Evolutionary conservation across 495 filamentous ascomycete genomes (phyloP), one percentile per base, ranked within the genome.

Genomic region (Aspergillus baeticus): DNA sequence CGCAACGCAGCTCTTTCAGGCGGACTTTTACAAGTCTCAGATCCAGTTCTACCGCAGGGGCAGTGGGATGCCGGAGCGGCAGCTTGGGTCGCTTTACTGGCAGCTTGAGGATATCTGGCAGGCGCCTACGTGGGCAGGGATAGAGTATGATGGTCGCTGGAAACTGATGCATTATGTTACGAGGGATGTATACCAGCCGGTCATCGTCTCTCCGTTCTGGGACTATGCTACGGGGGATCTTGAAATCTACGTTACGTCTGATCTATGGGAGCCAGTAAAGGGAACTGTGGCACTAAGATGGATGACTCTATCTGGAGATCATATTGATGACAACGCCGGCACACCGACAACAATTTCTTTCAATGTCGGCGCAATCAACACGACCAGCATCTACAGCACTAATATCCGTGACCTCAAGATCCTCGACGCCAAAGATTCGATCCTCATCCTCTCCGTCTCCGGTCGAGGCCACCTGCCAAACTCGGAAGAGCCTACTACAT

Each of bases 91-190:
- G 5, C 63, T 88, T 7, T 88, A 88, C 64, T 88, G 86, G 86
- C 85, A 88, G 64, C 69, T 88, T 1, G 82, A 88, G 56, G 85
- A 87, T 67, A 82, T 87, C 61, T 87, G 85, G 85, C 82, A 85
- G 62, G 85, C 84, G 7, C 84, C 85, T 0, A 82, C 84, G 0
- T 88, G 85, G 85, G 82, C 85, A 0, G 72, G 82, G 0, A 83
- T 85, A 44, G 84, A 86, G 68, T 84, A 82, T 47, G 78, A 80
- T 55, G 84, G 84, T 2, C 74, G 86, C 4, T 87, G 84, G 84
- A 87, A 88, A 61, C 76, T 84, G 4, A 70, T 87, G 22, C 84
- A 87, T 57, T 82, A 87, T 37, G 69, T 74, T 0, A 80, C 79
- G 1, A 80, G 79, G 50, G 84, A 88, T 45, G 78, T 86, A 39